Evolutionary conservation across 2,329 filamentous ascomycete genomes (phyloP).

Genomic region (Diatrype stigma): DNA sequence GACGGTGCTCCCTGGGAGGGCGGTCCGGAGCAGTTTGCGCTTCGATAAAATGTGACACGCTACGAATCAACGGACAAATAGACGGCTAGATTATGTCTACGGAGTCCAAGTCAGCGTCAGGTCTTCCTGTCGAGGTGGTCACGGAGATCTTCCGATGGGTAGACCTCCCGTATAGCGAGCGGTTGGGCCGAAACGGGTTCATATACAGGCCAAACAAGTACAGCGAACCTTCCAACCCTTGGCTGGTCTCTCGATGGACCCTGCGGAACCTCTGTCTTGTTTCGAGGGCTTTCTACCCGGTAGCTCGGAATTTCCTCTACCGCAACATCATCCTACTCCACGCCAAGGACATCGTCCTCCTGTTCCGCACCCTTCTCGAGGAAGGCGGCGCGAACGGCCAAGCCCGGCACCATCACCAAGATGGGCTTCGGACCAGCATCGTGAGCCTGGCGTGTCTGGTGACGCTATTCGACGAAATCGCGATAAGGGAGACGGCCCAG

Average conservation of each 20-base stretch:
- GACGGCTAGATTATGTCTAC: not conserved
- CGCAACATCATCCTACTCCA: not conserved
- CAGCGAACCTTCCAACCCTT: not conserved
- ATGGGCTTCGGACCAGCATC: not conserved
- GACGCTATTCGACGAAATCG: not conserved
- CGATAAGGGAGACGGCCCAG: not conserved
- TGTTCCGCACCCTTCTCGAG: slow-evolving; percentile 1
- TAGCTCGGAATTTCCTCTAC: not conserved
- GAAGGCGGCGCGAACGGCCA: not conserved
- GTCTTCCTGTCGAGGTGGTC: not conserved
- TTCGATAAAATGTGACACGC: too few species aligned
- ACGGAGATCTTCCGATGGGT: not conserved
- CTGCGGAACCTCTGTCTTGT: not conserved
- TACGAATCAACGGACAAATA: too few species aligned
- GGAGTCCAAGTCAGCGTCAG: not conserved
- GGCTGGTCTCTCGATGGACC: not conserved
- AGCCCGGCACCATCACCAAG: not conserved
- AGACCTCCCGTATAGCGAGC: not conserved
- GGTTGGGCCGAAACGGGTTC: not conserved
- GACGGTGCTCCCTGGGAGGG: too few species aligned
- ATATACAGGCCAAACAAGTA: not conserved
- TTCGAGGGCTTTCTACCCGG: not conserved
- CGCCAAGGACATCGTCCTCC: not conserved
- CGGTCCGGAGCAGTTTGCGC: too few species aligned
- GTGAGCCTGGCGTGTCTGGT: not conserved